A percentile compares a stretch with the other conserved stretches of the same genome.
These are phyloP conservation scores for Rhodosporidiobolus odoratus DNA, from an alignment of 768 basidiomycete species.

Conservation along the genomic window DNA sequence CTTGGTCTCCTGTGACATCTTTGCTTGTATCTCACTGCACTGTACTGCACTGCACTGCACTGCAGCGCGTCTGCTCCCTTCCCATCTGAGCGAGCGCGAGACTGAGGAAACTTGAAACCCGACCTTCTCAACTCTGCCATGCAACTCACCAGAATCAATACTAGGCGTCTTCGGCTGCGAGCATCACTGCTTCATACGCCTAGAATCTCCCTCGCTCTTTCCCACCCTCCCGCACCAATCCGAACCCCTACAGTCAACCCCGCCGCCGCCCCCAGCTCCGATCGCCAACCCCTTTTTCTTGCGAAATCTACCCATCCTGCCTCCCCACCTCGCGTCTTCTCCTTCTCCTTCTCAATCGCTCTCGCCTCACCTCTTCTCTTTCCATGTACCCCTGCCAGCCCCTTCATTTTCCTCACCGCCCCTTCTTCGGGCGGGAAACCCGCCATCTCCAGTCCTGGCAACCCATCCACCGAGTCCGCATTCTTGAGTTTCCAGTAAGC, in stretches of 20 bases:
- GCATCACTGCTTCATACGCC: too few relatives aligned
- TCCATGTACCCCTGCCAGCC: not conserved
- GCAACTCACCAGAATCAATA: too few relatives aligned
- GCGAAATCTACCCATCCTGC: not conserved
- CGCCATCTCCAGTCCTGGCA: constrained; percentile 1
- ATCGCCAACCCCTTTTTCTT: not conserved
- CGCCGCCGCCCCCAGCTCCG: not conserved
- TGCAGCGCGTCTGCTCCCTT: too few relatives aligned
- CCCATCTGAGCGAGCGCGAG: too few relatives aligned
- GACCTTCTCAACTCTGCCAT: too few relatives aligned
- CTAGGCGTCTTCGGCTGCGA: too few relatives aligned
- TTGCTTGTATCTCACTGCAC: too few relatives aligned
- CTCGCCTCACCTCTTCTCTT: not conserved
- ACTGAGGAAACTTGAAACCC: too few relatives aligned
- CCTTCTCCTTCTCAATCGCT: not conserved
- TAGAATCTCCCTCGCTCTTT: too few relatives aligned
- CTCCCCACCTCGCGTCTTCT: too few relatives aligned
- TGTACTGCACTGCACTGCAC: too few relatives aligned
- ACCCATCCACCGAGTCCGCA: constrained; percentile 10
- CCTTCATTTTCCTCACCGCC: constrained; percentile 9
- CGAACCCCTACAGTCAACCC: not conserved
- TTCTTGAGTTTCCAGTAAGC: constrained; percentile 18
- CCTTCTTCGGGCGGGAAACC: constrained; percentile 6
- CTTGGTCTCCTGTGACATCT: too few relatives aligned
- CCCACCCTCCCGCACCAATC: not conserved